phyloP scores from a whole-genome alignment of 768 basidiomycete species.

The Serendipita sp. region DNA sequence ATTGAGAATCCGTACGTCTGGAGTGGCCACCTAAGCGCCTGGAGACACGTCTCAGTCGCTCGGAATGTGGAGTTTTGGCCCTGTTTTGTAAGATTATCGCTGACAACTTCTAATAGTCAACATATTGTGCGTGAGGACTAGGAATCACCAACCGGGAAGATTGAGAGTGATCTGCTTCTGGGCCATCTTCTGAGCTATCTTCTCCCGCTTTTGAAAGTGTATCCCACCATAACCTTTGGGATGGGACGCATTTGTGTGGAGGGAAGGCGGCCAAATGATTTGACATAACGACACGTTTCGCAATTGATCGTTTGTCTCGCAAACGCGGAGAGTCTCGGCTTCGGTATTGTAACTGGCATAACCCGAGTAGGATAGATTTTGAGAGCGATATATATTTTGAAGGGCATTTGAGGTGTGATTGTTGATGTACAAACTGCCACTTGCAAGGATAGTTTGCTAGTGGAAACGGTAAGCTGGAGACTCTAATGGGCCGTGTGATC shows the following conservation, averaged over 20 bases:
- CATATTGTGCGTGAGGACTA: no score
- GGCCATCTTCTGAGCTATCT: no score
- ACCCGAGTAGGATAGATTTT: not conserved
- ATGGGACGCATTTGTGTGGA: not conserved
- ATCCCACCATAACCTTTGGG: no score
- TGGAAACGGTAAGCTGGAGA: not conserved
- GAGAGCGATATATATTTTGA: not conserved
- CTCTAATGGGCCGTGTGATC: not conserved
- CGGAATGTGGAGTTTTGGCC: not conserved
- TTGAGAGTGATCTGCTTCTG: no score
- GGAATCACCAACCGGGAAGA: no score
- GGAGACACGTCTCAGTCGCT: not conserved
- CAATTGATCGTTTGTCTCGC: not conserved
- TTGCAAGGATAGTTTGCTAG: not conserved
- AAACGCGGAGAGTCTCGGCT: not conserved
- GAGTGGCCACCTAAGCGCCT: not conserved
- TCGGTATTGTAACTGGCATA: not conserved
- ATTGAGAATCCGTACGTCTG: not conserved
- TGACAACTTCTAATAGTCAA: not conserved
- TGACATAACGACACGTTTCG: not conserved
- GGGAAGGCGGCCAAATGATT: not conserved
- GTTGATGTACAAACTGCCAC: not conserved
- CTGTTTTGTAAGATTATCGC: not conserved
- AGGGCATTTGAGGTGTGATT: not conserved
- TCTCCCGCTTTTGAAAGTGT: no score